phyloP scores from a whole-genome alignment of 441 rosid genomes.

The Isatis lusitanica region DNA sequence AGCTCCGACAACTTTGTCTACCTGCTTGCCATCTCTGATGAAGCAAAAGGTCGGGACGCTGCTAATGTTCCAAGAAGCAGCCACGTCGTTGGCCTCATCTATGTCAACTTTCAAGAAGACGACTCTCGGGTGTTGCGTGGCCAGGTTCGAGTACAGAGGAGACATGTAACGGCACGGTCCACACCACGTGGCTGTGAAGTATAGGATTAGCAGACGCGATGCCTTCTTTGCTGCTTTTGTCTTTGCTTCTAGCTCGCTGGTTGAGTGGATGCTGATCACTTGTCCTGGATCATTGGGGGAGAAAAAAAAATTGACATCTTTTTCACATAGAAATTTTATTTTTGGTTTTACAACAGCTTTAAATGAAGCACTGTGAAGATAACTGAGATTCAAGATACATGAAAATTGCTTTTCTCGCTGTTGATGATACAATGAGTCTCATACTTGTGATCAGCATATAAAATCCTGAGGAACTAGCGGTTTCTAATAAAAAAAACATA shows the following conservation, averaged over 20 bases:
- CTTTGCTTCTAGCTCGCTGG: constrained; percentile 65
- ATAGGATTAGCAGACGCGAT: constrained; percentile 69
- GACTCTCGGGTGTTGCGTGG: constrained; percentile 53
- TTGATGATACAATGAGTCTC: background rate
- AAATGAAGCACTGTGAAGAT: background rate
- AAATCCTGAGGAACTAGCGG: background rate
- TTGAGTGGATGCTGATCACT: constrained; percentile 65
- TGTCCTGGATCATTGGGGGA: constrained; percentile 51
- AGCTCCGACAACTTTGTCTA: constrained; percentile 83
- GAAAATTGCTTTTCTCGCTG: constrained; percentile 7
- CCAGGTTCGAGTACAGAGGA: constrained; percentile 68
- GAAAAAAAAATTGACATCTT: background rate
- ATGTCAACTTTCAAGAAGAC: constrained; percentile 87
- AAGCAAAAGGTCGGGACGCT: constrained; percentile 77
- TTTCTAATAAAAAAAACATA: background rate
- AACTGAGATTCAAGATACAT: background rate
- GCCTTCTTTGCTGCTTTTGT: constrained; percentile 62
- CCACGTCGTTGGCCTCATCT: constrained; percentile 75
- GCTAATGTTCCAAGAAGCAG: constrained; percentile 72
- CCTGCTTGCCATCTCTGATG: constrained; percentile 69
- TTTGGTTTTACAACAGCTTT: background rate
- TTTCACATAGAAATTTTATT: background rate
- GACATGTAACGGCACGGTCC: constrained; percentile 88
- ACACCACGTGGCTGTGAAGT: constrained; percentile 94
- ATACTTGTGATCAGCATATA: constrained; percentile 4